These are phyloP conservation scores for Quercus rubra DNA, from an alignment of 306 rosid species.

Conservation along the genomic window DNA sequence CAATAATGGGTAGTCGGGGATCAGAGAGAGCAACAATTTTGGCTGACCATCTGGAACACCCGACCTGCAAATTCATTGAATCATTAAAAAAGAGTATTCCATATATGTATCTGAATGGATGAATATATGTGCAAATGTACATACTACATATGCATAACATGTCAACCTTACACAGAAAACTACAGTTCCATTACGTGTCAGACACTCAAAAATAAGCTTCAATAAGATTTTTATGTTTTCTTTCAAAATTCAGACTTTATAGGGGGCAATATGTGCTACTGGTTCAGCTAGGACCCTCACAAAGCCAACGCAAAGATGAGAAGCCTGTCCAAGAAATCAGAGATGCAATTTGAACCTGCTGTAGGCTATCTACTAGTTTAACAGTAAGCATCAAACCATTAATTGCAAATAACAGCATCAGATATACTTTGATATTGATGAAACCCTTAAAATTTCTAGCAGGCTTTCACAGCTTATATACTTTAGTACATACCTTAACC, in stretches of 20 bases:
- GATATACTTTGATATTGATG: not conserved
- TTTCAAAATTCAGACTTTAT: not conserved
- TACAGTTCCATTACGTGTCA: not conserved
- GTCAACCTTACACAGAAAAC: not conserved
- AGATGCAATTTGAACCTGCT: not conserved
- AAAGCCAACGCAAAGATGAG: not conserved
- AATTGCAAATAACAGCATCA: not conserved
- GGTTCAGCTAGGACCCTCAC: not conserved
- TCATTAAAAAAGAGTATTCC: not conserved
- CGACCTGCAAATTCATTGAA: constrained; percentile 54
- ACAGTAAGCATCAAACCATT: not conserved
- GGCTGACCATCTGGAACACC: constrained; percentile 92
- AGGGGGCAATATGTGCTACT: not conserved
- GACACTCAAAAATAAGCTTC: not conserved
- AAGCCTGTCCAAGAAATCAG: not conserved
- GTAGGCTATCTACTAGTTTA: not conserved
- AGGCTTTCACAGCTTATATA: constrained; percentile 4
- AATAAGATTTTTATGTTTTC: not conserved
- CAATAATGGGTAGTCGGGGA: constrained; percentile 82
- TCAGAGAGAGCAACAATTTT: constrained; percentile 74
- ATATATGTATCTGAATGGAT: not conserved
- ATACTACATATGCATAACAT: not conserved
- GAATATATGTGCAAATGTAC: not conserved
- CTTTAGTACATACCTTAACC: constrained; percentile 71
- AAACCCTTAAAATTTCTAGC: not conserved